Conservation (phyloP, 169 alveolate species). For the Eimeria necatrix region DNA sequence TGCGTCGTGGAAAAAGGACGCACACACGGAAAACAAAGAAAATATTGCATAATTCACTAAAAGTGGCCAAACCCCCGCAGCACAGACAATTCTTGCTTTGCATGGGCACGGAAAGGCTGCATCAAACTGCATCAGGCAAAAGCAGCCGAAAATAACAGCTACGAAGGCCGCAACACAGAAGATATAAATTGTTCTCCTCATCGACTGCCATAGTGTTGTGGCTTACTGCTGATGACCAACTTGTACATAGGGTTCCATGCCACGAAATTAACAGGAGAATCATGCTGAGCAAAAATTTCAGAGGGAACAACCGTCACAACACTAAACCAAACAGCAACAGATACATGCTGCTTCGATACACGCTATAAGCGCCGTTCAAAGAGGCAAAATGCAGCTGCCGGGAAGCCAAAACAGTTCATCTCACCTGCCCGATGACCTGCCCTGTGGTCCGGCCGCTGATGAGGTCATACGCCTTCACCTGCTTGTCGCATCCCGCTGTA, state of each 20-base stretch:
- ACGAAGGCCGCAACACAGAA: neutral
- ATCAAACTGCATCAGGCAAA: no score
- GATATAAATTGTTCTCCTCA: neutral
- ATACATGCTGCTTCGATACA: no score
- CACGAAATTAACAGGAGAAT: slow-evolving; percentile 76
- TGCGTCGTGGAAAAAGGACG: neutral
- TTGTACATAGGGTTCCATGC: slow-evolving; percentile 79
- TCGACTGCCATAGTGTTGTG: neutral
- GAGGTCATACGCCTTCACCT: slow-evolving; percentile 75
- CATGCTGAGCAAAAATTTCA: slow-evolving; percentile 72
- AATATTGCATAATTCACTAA: no score
- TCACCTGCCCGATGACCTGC: slow-evolving; percentile 80
- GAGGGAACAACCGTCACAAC: neutral
- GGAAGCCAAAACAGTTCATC: neutral
- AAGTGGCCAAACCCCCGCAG: no score
- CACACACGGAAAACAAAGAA: no score
- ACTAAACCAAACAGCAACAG: neutral
- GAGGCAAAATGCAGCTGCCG: no score
- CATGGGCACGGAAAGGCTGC: no score
- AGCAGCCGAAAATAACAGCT: no score
- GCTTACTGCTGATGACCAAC: slow-evolving; percentile 67
- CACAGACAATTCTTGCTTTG: no score
- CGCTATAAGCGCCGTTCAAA: no score
- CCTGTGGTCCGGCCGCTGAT: slow-evolving; percentile 66
- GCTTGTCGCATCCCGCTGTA: slow-evolving; percentile 79